phyloP scores from a whole-genome alignment of 352 stramenopile genomes.

The Phytopythium delawarense region DNA sequence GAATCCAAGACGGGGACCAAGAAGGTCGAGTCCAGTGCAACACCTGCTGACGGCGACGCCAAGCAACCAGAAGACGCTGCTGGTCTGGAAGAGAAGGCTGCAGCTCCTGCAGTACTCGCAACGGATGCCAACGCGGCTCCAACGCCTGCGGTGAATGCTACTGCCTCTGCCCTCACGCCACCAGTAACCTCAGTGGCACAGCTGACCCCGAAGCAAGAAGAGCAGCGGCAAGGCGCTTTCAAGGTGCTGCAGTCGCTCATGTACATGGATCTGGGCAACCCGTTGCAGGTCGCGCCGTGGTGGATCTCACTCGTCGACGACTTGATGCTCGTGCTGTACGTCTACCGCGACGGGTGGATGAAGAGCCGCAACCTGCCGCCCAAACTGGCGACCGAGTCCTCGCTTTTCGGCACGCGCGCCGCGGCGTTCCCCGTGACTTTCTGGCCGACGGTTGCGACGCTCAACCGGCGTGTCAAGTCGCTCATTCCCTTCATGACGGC shows the following conservation, averaged over 20 bases:
- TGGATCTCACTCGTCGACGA: constrained; percentile 80
- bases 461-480: constrained; percentile 54
- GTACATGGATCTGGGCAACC: constrained; percentile 16
- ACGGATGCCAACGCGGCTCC: neutral
- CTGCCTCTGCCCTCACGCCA: neutral
- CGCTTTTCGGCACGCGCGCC: constrained; percentile 57
- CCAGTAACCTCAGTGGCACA: neutral
- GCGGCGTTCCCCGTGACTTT: constrained; percentile 9
- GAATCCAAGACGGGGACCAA: neutral
- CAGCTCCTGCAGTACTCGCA: neutral
- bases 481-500: constrained; percentile 48
- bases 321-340: constrained; percentile 58
- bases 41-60: too few relatives aligned
- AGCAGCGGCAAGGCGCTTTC: constrained; percentile 34
- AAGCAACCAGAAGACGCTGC: neutral
- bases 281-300: constrained; percentile 49
- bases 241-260: constrained; percentile 36
- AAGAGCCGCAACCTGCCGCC: constrained; percentile 35
- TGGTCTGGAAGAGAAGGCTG: neutral
- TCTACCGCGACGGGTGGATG: constrained; percentile 73
- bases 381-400: constrained; percentile 31
- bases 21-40: neutral
- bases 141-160: neutral
- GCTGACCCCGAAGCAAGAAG: neutral
- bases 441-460: constrained; percentile 45